Conservation (phyloP, 73 alveolate genomes). For the Blepharisma japonicum region DNA sequence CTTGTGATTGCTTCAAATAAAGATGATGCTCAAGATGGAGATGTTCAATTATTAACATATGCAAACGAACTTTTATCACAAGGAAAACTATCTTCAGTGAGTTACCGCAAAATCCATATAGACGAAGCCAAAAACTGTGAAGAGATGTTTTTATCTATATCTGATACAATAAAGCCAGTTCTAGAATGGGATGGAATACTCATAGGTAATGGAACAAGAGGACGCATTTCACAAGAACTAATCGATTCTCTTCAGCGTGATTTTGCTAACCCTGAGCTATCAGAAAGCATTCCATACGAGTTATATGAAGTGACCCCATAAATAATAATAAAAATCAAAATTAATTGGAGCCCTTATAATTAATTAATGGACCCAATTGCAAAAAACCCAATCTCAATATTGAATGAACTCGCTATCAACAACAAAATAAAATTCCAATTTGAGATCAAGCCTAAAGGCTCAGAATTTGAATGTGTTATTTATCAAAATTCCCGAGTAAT, state of each 20-base stretch:
- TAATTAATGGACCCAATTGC: no score
- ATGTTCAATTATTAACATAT: background rate
- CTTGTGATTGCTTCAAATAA: background rate
- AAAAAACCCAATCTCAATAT: no score
- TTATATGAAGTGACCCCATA: background rate
- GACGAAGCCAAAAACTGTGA: constrained; percentile 27
- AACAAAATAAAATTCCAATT: no score
- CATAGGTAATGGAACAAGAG: constrained; percentile 27
- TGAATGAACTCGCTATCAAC: no score
- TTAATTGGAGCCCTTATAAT: no score
- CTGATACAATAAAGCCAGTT: background rate
- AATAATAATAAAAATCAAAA: no score
- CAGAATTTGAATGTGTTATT: no score
- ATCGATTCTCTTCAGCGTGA: background rate
- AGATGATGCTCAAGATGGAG: background rate
- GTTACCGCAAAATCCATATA: background rate
- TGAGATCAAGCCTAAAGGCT: no score
- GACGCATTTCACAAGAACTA: background rate
- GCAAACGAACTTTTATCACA: background rate
- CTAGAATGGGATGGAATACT: background rate
- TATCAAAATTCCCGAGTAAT: no score
- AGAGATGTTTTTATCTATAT: background rate
- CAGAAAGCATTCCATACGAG: background rate
- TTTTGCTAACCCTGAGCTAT: constrained; percentile 12
- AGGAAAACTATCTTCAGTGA: background rate